These are phyloP conservation scores for Podospora conica DNA, from an alignment of 495 filamentous ascomycete species.

Conservation along the genomic window DNA sequence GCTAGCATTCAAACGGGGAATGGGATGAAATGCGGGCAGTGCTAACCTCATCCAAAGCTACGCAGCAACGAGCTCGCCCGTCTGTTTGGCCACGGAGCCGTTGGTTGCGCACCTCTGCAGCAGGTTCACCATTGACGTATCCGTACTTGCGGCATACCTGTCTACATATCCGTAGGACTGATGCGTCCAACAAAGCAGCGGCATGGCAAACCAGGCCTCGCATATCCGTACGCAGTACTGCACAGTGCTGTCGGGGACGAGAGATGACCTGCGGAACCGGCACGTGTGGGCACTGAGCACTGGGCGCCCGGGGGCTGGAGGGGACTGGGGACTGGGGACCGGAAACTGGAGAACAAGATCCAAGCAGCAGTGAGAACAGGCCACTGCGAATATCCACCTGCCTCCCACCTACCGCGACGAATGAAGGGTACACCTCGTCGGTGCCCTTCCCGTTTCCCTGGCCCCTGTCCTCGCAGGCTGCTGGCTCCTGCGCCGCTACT, in stretches of 20 bases:
- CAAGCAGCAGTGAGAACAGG: slow-evolving; percentile 5
- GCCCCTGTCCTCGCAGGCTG: slow-evolving; percentile 8
- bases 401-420: not conserved
- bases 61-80: slow-evolving; percentile 6
- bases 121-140: no score
- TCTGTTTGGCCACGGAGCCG: slow-evolving; percentile 7
- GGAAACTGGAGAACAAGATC: slow-evolving; percentile 16
- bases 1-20: slow-evolving; percentile 20
- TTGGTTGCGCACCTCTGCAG: not conserved
- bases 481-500: not conserved
- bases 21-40: slow-evolving; percentile 14
- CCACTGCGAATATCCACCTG: not conserved
- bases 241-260: slow-evolving; percentile 12
- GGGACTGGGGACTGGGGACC: not conserved
- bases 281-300: slow-evolving; percentile 17
- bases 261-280: slow-evolving; percentile 11
- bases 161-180: no score
- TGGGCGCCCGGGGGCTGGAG: slow-evolving; percentile 2
- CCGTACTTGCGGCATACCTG: no score
- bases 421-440: slow-evolving; percentile 8
- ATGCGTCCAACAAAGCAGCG: slow-evolving; percentile 16
- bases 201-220: slow-evolving; percentile 25
- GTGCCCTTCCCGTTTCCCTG: slow-evolving; percentile 23
- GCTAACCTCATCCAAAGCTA: slow-evolving; percentile 12
- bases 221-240: not conserved